phyloP scores from a whole-genome alignment of 371 early-diverging fungal genomes.

The Quaeritorhiza haematococci region DNA sequence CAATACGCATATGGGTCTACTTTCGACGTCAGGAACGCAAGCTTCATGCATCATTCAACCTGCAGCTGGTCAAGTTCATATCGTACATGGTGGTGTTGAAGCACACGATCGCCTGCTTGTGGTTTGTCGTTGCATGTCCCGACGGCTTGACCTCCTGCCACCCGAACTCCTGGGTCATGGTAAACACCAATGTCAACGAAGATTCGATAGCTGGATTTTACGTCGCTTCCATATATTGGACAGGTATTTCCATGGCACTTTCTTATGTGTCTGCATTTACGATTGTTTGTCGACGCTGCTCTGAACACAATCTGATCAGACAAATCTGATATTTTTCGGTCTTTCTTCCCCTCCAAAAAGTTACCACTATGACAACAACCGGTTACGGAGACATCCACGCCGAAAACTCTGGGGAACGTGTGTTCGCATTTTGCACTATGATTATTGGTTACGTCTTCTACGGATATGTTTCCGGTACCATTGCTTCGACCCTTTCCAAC shows the following conservation, averaged over 20 bases:
- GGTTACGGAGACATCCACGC: constrained; percentile 45
- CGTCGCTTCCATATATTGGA: constrained; percentile 29
- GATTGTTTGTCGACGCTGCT: too few relatives aligned
- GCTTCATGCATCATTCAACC: constrained; percentile 32
- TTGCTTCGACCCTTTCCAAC: constrained; percentile 46
- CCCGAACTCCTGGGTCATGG: constrained; percentile 18
- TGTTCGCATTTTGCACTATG: constrained; percentile 33
- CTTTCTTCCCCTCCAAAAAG: constrained; percentile 9
- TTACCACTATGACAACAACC: constrained; percentile 43
- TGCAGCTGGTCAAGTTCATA: constrained; percentile 40
- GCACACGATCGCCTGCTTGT: constrained; percentile 35
- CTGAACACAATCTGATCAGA: too few relatives aligned
- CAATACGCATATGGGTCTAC: constrained; percentile 26
- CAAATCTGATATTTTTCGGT: not conserved
- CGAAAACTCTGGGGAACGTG: constrained; percentile 32
- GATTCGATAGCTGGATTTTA: constrained; percentile 6
- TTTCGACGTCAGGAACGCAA: constrained; percentile 35
- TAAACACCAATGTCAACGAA: not conserved
- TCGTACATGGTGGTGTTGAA: constrained; percentile 29
- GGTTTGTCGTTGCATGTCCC: constrained; percentile 41
- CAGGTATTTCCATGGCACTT: constrained; percentile 15
- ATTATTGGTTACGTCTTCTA: constrained; percentile 38
- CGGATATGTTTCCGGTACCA: constrained; percentile 46
- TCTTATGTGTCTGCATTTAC: not conserved
- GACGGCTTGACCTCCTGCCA: too few relatives aligned